Percentiles rank a stretch among this genome's conserved stretches.
Conservation (phyloP, 768 basidiomycete genomes). For the button mushroom (Agaricus bisporus) region DNA sequence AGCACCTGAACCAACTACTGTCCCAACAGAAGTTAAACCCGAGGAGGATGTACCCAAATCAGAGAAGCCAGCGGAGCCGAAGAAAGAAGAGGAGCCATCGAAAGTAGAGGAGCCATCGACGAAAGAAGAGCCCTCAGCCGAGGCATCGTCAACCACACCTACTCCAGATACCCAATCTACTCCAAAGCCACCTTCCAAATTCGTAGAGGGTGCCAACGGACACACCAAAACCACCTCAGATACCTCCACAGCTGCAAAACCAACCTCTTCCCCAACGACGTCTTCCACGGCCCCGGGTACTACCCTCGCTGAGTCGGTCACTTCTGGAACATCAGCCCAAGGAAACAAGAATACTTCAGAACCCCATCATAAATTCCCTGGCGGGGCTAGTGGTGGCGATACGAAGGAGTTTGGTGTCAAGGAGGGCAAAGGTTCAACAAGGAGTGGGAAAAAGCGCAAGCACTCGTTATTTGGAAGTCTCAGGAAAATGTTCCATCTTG, state of each 20-base stretch:
- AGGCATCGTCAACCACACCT: conserved; percentile 4
- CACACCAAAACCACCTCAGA: conserved; percentile 5
- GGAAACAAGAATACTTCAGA: not conserved
- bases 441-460: conserved; percentile 29
- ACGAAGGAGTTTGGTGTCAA: not conserved
- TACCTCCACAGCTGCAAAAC: conserved; percentile 13
- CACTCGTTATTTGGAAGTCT: conserved; percentile 47
- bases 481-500: conserved; percentile 42
- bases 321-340: conserved; percentile 20
- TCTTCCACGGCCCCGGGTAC: conserved; percentile 15
- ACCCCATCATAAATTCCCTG: not conserved
- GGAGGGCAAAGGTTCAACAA: conserved; percentile 15
- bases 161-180: not conserved
- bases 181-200: not conserved
- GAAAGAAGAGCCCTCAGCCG: not conserved
- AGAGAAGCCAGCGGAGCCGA: not conserved
- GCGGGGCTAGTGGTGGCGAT: not conserved
- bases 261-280: conserved; percentile 19
- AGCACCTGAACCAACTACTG: conserved; percentile 6
- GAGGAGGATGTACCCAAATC: not conserved
- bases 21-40: not conserved
- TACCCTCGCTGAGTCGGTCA: conserved; percentile 15
- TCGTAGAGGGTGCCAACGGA: not conserved
- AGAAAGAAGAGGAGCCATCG: not conserved
- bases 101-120: not conserved